Evolutionary conservation across 495 filamentous ascomycete genomes (phyloP).

Genomic region (Daldinia caldariorum): DNA sequence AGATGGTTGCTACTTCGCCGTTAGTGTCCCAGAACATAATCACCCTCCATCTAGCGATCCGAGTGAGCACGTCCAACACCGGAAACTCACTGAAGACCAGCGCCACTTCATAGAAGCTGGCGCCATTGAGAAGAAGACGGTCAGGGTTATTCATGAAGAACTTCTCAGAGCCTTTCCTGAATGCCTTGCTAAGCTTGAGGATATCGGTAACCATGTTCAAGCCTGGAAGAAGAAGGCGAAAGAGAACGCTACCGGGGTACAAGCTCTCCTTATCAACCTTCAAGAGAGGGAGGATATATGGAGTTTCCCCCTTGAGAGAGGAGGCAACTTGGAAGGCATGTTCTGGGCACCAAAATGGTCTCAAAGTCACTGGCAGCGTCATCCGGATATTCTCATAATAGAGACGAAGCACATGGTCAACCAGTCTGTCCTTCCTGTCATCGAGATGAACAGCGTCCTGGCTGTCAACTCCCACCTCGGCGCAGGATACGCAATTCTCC

Average conservation of each 20-base stretch:
- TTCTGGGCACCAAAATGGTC: slow-evolving; percentile 49
- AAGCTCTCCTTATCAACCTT: slow-evolving; percentile 45
- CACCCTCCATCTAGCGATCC: slow-evolving; percentile 41
- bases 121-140: slow-evolving; percentile 44
- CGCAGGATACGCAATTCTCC: slow-evolving; percentile 46
- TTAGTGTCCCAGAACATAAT: slow-evolving; percentile 44
- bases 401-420: slow-evolving; percentile 46
- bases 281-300: slow-evolving; percentile 46
- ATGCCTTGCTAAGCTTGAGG: slow-evolving; percentile 43
- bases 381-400: slow-evolving; percentile 47
- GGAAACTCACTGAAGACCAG: slow-evolving; percentile 45
- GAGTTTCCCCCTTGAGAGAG: slow-evolving; percentile 44
- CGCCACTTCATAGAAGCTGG: slow-evolving; percentile 44
- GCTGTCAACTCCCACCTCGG: slow-evolving; percentile 43
- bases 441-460: slow-evolving; percentile 47
- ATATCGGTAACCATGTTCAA: slow-evolving; percentile 46
- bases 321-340: slow-evolving; percentile 41
- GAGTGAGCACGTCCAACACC: slow-evolving; percentile 43
- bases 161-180: slow-evolving; percentile 37
- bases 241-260: slow-evolving; percentile 46
- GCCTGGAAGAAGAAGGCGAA: slow-evolving; percentile 47
- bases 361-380: slow-evolving; percentile 43
- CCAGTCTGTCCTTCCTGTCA: slow-evolving; percentile 43
- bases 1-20: slow-evolving; percentile 43
- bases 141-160: slow-evolving; percentile 43